Conservation (phyloP, 768 basidiomycete genomes). For the Phaffia tasmanica region DNA sequence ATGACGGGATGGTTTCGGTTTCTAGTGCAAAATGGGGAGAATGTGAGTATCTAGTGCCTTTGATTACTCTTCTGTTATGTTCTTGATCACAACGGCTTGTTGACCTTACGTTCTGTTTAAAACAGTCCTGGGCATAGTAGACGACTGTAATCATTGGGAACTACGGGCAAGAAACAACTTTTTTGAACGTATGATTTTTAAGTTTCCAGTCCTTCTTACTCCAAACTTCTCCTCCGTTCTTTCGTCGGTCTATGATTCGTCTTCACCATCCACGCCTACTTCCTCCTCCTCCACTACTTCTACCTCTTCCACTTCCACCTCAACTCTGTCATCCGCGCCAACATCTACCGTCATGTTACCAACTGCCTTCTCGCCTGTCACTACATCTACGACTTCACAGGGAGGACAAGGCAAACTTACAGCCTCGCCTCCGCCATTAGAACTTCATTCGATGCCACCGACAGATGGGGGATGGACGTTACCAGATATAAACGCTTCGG, state of each 20-base stretch:
- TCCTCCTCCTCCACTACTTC: neutral
- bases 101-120: neutral
- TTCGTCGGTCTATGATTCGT: neutral
- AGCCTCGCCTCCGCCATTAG: neutral
- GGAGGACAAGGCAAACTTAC: constrained; percentile 23
- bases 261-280: neutral
- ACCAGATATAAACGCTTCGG: constrained; percentile 11
- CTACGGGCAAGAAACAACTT: constrained; percentile 47
- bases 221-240: constrained; percentile 8
- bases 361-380: neutral
- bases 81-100: neutral
- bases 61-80: neutral
- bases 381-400: constrained; percentile 5
- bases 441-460: constrained; percentile 8
- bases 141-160: constrained; percentile 94
- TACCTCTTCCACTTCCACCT: neutral
- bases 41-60: constrained; percentile 36
- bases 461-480: neutral
- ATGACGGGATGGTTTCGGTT: constrained; percentile 86
- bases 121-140: constrained; percentile 62
- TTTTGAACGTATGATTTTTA: constrained; percentile 8
- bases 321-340: neutral
- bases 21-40: constrained; percentile 85
- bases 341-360: neutral
- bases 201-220: constrained; percentile 10